Evolutionary conservation across 495 filamentous ascomycete species (phyloP), one percentile per base, ranked within the genome.

Genomic region (Aspergillus kassunensis): DNA sequence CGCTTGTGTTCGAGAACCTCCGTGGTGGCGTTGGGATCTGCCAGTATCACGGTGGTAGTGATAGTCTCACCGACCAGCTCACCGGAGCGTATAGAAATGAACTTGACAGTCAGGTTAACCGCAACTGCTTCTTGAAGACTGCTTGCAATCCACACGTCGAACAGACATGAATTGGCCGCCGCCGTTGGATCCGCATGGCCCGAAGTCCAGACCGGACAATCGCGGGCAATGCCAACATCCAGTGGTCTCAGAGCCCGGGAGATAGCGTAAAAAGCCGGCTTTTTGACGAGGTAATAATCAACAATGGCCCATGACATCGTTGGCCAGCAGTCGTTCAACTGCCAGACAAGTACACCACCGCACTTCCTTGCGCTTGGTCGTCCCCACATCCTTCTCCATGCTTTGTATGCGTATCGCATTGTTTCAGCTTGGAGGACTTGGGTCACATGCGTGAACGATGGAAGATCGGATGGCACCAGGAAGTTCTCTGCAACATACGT

Each of bases 281-380:
- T 54, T 30, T 40, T 41, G 8, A 47, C 25, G 18, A 48, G 44
- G 18, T 49, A 49, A 16, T 54, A 49, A 39, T 54, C 52, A 10
- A 54, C 44, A 16, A 54, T 27, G 2, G 52, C 44, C 52, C 52
- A 54, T 16, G 52, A 54, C 19, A 42, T 48, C 15, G 44, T 49
- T n/a, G 52, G 52, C 52, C 52, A 54, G 12, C 44, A 49, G 44
- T 54, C 52, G 21, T 54, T 54, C 15, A 54, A 29, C 27, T 54
- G 52, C 52, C 52, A 54, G 52, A 49, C 52, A 15, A 54, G 52
- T 16, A 34, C 52, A 11, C 52, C 52, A n/a, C 52, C 52, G 19
- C 52, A 54, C 16, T 34, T 25, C 6, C 52, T 46, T 10, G 19
- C 29, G 13, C 35, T 35, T 16, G 47, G 47, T 3, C 16, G 18